A percentile compares a stretch with the other conserved stretches of the same genome.
phyloP scores from a whole-genome alignment of 768 basidiomycete genomes.

The Pisolithus sp. region DNA sequence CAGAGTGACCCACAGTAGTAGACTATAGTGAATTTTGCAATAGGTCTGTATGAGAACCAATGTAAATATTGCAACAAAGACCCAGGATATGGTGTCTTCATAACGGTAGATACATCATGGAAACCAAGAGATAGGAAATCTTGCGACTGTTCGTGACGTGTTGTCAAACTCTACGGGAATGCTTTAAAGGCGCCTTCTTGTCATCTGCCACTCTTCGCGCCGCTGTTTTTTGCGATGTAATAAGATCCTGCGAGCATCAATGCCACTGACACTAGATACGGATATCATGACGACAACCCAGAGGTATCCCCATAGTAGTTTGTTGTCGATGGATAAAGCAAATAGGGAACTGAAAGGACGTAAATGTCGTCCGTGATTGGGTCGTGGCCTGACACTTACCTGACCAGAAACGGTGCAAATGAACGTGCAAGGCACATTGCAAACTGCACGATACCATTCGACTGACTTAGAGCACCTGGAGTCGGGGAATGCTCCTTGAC shows the following conservation, averaged over 20 bases:
- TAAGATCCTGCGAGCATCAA: conserved; percentile 20
- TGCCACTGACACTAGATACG: conserved; percentile 34
- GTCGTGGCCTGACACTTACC: conserved; percentile 25
- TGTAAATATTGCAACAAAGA: too few relatives aligned
- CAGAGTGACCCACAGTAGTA: too few relatives aligned
- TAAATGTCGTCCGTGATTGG: neutral
- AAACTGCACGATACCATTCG: conserved; percentile 59
- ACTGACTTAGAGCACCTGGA: conserved; percentile 48
- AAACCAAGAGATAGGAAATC: too few relatives aligned
- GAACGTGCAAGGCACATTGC: conserved; percentile 54
- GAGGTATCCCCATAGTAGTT: conserved; percentile 46
- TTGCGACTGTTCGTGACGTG: neutral
- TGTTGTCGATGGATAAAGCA: conserved; percentile 43
- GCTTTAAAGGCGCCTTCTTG: too few relatives aligned
- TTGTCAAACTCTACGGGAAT: neutral
- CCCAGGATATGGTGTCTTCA: too few relatives aligned
- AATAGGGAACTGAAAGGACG: conserved; percentile 43
- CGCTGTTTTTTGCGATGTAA: conserved; percentile 14
- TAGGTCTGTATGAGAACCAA: too few relatives aligned
- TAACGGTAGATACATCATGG: too few relatives aligned
- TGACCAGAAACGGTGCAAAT: conserved; percentile 53
- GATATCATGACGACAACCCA: conserved; percentile 51
- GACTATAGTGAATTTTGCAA: too few relatives aligned
- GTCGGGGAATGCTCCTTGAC: conserved; percentile 48
- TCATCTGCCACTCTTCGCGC: too few relatives aligned